Evolutionary conservation across 78 protist genomes (phyloP).

Genomic region (Pigoraptor vietnamica): DNA sequence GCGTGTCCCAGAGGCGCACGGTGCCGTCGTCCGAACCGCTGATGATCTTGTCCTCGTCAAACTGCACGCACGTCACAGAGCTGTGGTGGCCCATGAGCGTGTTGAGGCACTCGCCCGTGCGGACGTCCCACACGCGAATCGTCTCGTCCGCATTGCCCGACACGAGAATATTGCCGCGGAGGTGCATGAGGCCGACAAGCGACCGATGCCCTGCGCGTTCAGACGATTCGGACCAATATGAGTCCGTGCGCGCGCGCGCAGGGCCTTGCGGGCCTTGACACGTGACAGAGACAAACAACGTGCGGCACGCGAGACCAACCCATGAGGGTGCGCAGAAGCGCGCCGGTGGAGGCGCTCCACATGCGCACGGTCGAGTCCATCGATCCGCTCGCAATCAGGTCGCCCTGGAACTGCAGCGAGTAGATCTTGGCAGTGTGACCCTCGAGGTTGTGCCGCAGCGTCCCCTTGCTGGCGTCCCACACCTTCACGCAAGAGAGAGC

Average conservation of each 20-base stretch:
- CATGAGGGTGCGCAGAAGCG: background rate
- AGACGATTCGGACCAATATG: background rate
- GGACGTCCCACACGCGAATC: slow-evolving; percentile 17
- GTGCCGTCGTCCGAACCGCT: slow-evolving; percentile 70
- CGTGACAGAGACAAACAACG: background rate
- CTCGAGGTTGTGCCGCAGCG: slow-evolving; percentile 21
- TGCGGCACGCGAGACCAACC: background rate
- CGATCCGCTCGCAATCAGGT: slow-evolving; percentile 10
- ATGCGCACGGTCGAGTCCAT: slow-evolving; percentile 18
- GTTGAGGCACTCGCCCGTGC: slow-evolving; percentile 43
- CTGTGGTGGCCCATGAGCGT: slow-evolving; percentile 68
- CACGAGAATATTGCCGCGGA: slow-evolving; percentile 23
- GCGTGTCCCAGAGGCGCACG: slow-evolving; percentile 68
- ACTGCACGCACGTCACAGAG: slow-evolving; percentile 82
- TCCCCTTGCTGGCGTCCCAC: slow-evolving; percentile 32
- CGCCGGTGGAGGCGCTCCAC: slow-evolving; percentile 28
- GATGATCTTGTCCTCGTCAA: slow-evolving; percentile 68
- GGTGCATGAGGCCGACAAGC: slow-evolving; percentile 21
- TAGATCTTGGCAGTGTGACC: slow-evolving; percentile 33
- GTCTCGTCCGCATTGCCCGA: slow-evolving; percentile 13
- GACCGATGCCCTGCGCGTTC: background rate
- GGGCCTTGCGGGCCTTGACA: background rate
- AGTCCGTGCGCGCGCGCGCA: too few species aligned
- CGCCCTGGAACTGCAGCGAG: slow-evolving; percentile 10
- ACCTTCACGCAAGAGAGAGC: background rate